A percentile compares a stretch with the other conserved stretches of the same genome.
phyloP scores from a whole-genome alignment of 2,329 filamentous ascomycete genomes.

The Sclerotinia nivalis region DNA sequence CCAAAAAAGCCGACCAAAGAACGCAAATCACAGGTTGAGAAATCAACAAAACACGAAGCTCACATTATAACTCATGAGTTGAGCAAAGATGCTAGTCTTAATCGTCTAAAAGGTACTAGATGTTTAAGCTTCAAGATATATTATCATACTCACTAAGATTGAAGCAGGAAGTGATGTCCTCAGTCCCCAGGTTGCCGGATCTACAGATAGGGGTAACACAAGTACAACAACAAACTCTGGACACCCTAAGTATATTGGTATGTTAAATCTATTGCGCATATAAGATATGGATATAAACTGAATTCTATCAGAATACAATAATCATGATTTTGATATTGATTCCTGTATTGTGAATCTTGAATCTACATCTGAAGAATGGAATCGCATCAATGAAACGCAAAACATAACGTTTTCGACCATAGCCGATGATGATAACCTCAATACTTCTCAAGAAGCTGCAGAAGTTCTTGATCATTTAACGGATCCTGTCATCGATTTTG shows the following conservation, averaged over 20 bases:
- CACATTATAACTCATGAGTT: background rate
- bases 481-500: background rate
- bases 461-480: background rate
- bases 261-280: background rate
- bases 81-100: too few relatives aligned
- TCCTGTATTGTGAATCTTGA: background rate
- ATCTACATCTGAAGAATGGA: background rate
- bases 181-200: too few relatives aligned
- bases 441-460: too few relatives aligned
- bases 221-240: background rate
- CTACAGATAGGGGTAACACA: too few relatives aligned
- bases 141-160: too few relatives aligned
- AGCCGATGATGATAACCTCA: background rate
- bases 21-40: background rate
- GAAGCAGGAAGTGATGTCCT: too few relatives aligned
- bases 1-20: background rate
- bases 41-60: background rate
- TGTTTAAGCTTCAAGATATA: too few relatives aligned
- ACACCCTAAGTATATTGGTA: background rate
- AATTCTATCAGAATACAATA: background rate
- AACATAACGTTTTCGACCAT: background rate
- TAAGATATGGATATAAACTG: background rate
- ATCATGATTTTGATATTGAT: background rate
- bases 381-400: background rate
- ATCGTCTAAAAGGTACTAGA: too few relatives aligned